These are phyloP conservation scores for Rhodotorula sp. DNA, from an alignment of 1,284 basidiomycete genomes.

Conservation along the genomic window DNA sequence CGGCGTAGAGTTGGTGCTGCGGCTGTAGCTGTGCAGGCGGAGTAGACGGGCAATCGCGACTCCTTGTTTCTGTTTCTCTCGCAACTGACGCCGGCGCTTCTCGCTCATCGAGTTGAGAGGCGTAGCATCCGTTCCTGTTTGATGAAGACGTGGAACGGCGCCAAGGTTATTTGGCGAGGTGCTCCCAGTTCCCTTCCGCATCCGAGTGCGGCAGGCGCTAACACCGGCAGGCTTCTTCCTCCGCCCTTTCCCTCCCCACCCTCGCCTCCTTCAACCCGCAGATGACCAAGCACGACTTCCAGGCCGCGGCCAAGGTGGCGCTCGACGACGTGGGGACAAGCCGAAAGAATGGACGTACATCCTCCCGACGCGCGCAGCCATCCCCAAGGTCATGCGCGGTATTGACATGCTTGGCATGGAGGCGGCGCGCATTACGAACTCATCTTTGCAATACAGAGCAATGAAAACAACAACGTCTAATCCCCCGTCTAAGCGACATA, in stretches of 20 bases:
- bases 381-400: slow-evolving; percentile 81
- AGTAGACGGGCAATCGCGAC: neutral
- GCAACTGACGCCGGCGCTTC: too few species aligned
- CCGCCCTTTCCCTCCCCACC: too few species aligned
- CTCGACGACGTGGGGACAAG: slow-evolving; percentile 53
- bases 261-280: too few species aligned
- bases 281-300: slow-evolving; percentile 66
- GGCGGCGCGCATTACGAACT: too few species aligned
- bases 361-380: slow-evolving; percentile 44
- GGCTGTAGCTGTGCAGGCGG: neutral
- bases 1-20: neutral
- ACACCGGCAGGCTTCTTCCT: too few species aligned
- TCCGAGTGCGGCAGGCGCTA: too few species aligned
- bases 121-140: too few species aligned
- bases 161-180: slow-evolving; percentile 59
- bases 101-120: too few species aligned
- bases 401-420: slow-evolving; percentile 48
- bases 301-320: slow-evolving; percentile 50
- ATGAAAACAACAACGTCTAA: too few species aligned
- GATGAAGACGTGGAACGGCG: slow-evolving; percentile 57
- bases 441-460: neutral
- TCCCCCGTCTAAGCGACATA: neutral
- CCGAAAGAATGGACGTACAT: slow-evolving; percentile 63
- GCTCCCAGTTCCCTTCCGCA: slow-evolving; percentile 37
- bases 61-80: neutral